Base-by-base conservation (phyloP, 2,329 filamentous ascomycete genomes). In the Cladosporium sp. region DNA sequence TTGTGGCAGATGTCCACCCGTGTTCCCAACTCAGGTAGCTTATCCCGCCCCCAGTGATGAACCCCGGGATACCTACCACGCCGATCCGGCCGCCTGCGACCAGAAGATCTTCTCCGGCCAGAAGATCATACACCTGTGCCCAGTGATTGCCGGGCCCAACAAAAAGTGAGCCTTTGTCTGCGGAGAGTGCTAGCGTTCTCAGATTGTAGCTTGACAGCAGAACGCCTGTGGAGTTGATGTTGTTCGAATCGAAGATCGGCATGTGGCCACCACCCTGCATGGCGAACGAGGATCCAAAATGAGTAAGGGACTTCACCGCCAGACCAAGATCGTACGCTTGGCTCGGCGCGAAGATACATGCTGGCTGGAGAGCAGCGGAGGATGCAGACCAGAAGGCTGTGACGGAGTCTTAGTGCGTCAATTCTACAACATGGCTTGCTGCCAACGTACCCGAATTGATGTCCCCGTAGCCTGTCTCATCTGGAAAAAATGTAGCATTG, bases 61-160 rank as follows among this genome's bases (percentile, higher is more conserved):
- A 54, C n/a, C 69, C 68, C 3, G 64, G 66, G 12, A 68, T 65
- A 9, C 70, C 70, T 15, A 71, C 63, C 20, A 50, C 66, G 0
- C 73, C 67, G 13, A 73, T 70, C 12, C 80, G 72, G 1, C 78
- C 78, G 1, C 78, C 78, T 0, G 74, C 70, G 1, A 78, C 76
- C 1, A 72, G 68, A 15, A 78, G 63, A 1, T 71, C 70, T 22
- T 74, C 60, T 4, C 68, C 64, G 9, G 79, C 77, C 0, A 81
- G 70, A 1, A 55, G 60, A 0, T 61, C 53, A 36, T 76, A 79
- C 0, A 81, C 73, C 17, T 77, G 66, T n/a, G 69, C 66, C 77
- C 79, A 83, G 6, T 72, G 68, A 20, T 72, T 70, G 2, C 78
- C 80, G 0, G 74, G 65, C 0, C 79, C 81, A 28, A 83, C 69